Percentiles rank a stretch among this genome's conserved stretches.
Evolutionary conservation across 169 alveolate genomes (phyloP).

Genomic region (Plasmodium falciparum): DNA sequence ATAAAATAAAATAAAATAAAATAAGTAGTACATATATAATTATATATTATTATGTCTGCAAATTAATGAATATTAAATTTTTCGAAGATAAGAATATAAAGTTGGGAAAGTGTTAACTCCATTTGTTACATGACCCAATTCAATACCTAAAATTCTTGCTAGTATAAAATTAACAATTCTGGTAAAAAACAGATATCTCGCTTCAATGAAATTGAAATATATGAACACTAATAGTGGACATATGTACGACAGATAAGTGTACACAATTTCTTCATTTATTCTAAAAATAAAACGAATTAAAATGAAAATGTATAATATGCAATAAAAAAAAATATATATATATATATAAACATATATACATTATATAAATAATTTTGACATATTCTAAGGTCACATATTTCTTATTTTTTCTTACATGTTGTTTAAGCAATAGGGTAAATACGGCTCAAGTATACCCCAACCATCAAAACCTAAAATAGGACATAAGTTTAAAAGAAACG

Average conservation of each 20-base stretch:
- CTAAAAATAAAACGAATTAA: slow-evolving; percentile 6
- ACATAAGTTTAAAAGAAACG: slow-evolving; percentile 61
- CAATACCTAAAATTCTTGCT: slow-evolving; percentile 35
- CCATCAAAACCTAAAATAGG: slow-evolving; percentile 75
- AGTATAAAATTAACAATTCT: slow-evolving; percentile 51
- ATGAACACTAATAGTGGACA: slow-evolving; percentile 65
- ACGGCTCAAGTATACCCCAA: slow-evolving; percentile 73
- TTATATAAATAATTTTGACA: neutral
- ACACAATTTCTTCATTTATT: slow-evolving; percentile 74
- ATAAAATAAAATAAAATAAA: neutral
- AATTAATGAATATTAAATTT: slow-evolving; percentile 1
- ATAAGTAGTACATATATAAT: neutral
- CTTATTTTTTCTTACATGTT: slow-evolving; percentile 34
- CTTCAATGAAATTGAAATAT: slow-evolving; percentile 66
- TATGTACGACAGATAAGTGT: slow-evolving; percentile 62
- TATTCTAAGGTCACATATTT: neutral
- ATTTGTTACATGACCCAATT: slow-evolving; percentile 41
- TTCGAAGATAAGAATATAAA: slow-evolving; percentile 53
- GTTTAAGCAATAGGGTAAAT: slow-evolving; percentile 54
- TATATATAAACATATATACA: neutral
- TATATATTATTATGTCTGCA: neutral
- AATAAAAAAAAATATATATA: slow-evolving; percentile 1
- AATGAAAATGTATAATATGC: too few species aligned
- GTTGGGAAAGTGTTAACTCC: slow-evolving; percentile 63
- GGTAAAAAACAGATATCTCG: slow-evolving; percentile 65